A percentile compares a stretch with the other conserved stretches of the same genome.
phyloP scores from a whole-genome alignment of 2,329 filamentous ascomycete genomes.

The Bipolaris bicolor region DNA sequence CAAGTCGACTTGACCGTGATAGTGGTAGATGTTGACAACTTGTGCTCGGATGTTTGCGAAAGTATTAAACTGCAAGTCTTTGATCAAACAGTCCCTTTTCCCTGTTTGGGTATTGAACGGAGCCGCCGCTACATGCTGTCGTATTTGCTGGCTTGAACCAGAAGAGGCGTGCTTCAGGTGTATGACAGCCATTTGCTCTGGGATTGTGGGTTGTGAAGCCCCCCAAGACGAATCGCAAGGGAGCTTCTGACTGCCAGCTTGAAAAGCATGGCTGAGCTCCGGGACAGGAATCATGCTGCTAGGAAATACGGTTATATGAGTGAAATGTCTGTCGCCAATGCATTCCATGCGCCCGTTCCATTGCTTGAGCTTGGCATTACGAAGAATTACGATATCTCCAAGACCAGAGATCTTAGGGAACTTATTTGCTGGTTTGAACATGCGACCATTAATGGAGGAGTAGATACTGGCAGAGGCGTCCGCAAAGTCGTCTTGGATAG shows the following conservation, averaged over 20 bases:
- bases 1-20: conserved; percentile 36
- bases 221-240: conserved; percentile 7
- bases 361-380: conserved; percentile 35
- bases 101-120: conserved; percentile 8
- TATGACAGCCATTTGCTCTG: conserved; percentile 36
- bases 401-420: conserved; percentile 55
- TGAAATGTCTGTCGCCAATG: not conserved
- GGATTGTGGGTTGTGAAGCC: conserved; percentile 11
- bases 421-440: conserved; percentile 29
- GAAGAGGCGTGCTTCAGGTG: conserved; percentile 31
- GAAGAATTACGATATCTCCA: conserved; percentile 70
- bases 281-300: conserved; percentile 26
- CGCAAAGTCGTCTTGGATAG: conserved; percentile 48
- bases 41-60: conserved; percentile 76
- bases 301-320: conserved; percentile 26
- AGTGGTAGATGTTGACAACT: conserved; percentile 64
- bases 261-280: conserved; percentile 26
- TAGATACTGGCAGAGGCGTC: conserved; percentile 17
- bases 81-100: conserved; percentile 60
- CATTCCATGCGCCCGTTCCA: conserved; percentile 29
- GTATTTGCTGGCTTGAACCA: conserved; percentile 17
- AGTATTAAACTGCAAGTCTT: conserved; percentile 61
- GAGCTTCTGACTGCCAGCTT: conserved; percentile 24
- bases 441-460: conserved; percentile 31
- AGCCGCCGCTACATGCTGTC: conserved; percentile 20